A percentile compares a stretch with the other conserved stretches of the same genome.
These are phyloP conservation scores for Choricystis sp. DNA, from an alignment of 139 green algal species.

Conservation along the genomic window DNA sequence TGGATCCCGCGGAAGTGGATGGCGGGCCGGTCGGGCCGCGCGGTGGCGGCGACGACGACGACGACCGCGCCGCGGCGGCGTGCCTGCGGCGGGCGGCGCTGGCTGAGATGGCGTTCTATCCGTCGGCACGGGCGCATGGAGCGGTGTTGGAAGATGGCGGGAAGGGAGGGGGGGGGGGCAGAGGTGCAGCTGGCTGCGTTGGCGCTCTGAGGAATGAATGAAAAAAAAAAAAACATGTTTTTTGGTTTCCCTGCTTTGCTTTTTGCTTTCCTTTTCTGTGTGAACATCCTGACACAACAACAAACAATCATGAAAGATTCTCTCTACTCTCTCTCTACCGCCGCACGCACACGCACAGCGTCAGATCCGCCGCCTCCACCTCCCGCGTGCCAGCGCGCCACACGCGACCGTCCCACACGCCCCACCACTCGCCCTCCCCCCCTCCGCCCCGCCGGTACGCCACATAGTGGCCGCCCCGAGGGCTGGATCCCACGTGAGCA, in stretches of 20 bases:
- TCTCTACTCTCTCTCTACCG: background rate
- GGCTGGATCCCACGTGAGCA: background rate
- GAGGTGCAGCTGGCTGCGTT: background rate
- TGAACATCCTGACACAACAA: background rate
- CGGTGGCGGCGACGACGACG: slow-evolving; percentile 31
- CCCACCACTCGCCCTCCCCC: too few species aligned
- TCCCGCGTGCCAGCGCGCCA: background rate
- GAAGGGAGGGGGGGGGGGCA: background rate
- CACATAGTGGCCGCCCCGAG: background rate
- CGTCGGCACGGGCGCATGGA: background rate
- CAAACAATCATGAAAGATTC: background rate
- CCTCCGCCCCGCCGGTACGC: background rate
- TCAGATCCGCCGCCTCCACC: background rate
- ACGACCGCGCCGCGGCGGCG: slow-evolving; percentile 47
- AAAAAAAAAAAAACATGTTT: background rate
- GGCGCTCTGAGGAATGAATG: background rate
- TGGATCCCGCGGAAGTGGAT: slow-evolving; percentile 11
- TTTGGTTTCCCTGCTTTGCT: too few species aligned
- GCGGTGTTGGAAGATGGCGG: too few species aligned
- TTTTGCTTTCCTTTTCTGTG: too few species aligned
- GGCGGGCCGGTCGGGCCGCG: background rate
- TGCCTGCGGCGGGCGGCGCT: slow-evolving; percentile 49
- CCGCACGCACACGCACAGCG: slow-evolving; percentile 1
- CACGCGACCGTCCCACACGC: background rate
- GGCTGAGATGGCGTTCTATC: slow-evolving; percentile 61